A percentile compares a stretch with the other conserved stretches of the same genome.
Conservation (phyloP, 306 rosid genomes). For the Boehmeria nivea region DNA sequence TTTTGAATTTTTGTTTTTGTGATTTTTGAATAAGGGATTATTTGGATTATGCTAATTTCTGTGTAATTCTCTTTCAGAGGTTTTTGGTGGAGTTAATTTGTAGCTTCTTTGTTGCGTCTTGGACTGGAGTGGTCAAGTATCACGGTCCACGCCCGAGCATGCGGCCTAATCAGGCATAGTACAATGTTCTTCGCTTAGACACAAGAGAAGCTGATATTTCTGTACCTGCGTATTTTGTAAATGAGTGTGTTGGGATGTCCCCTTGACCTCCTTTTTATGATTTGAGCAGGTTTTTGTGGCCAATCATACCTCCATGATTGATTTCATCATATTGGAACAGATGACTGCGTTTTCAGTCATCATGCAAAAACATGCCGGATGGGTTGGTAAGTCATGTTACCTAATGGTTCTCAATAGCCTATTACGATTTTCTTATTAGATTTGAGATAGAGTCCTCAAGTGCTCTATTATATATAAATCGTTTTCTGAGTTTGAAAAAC, state of each 20-base stretch:
- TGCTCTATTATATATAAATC: no score
- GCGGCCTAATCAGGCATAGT: constrained; percentile 75
- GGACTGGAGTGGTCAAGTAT: constrained; percentile 99
- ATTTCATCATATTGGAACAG: constrained; percentile 92
- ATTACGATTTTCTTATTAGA: no score
- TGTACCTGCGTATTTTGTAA: background rate
- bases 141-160: constrained; percentile 95
- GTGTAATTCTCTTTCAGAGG: constrained; percentile 43
- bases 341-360: constrained; percentile 98
- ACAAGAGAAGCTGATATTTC: constrained; percentile 1
- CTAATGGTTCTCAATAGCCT: background rate
- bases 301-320: constrained; percentile 96
- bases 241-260: background rate
- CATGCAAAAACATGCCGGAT: constrained; percentile 98
- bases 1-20: background rate
- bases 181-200: background rate
- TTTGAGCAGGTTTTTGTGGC: constrained; percentile 85
- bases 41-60: background rate
- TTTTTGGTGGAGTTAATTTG: constrained; percentile 89
- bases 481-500: no score
- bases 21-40: no score
- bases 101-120: constrained; percentile 96
- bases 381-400: constrained; percentile 78
- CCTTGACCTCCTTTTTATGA: constrained; percentile 11
- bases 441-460: no score